Evolutionary conservation across 352 stramenopile species (phyloP), one percentile per base, ranked within the genome.

Genomic region (Phytophthora uliginosa): DNA sequence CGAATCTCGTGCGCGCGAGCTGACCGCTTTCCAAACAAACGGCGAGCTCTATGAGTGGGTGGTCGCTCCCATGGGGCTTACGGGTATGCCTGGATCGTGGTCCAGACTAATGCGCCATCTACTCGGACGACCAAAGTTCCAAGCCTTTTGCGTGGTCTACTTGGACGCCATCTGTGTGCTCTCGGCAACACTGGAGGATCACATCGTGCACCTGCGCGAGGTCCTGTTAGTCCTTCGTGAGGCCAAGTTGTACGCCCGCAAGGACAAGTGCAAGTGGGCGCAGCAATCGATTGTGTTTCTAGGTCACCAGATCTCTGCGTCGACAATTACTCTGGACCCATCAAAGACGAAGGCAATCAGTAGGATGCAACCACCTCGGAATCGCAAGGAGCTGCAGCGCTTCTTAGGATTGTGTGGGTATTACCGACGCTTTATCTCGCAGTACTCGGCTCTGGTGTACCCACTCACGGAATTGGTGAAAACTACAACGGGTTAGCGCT

Each of bases 41-140:
- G 63, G 62, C 12, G 74, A 84, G 33, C 75, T 70, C 24, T 73
- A 80, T 42, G 71, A 85, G 33, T 85, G 74, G 66, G 74, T 66
- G 18, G 62, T 82, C 2, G 74, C 64, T 13, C 74, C 71, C 0
- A 81, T 81, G 64, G 71, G 71, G 1, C 12, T 48, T 48, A 13
- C 40, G 15, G 40, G 40, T 48, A 20, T 48, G 13, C 40, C 40
- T 48, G 40, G 40, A 48, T 48, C 40, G 3, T 48, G 40, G 13
- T 48, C 13, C 40, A 48, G 13, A 20, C 13, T 48, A 20, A 48
- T 48, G 40, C 13, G 40, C 1, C 15, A 20, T 40, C 40, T 20
- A 18, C 38, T 47, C 10, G 38, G 10, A 47, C 38, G 38, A 17
- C 38, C 38, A 47, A 47, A 47, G 38, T 48, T 48, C 40, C 15